phyloP scores from a whole-genome alignment of 108 stramenopile species.

The Skeletonema menzelii region DNA sequence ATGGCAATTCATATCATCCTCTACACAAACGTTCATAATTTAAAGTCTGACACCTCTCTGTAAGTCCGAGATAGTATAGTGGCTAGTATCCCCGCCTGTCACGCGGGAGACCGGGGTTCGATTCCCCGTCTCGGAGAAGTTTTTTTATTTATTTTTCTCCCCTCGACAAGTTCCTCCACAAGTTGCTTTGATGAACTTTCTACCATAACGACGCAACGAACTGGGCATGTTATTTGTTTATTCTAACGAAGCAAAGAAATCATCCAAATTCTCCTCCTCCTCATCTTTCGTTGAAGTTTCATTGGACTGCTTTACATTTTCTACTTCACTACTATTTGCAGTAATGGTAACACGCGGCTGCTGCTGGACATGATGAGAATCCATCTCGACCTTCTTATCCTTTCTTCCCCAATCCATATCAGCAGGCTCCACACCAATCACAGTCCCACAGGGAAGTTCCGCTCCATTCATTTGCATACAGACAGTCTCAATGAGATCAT shows the following conservation, averaged over 20 bases:
- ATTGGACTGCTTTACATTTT: neutral
- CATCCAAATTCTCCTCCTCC: conserved; percentile 63
- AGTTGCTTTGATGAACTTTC: too few species aligned
- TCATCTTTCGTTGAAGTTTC: conserved; percentile 6
- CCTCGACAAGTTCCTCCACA: too few species aligned
- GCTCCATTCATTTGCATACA: conserved; percentile 80
- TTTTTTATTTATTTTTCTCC: neutral
- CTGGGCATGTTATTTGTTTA: conserved; percentile 10
- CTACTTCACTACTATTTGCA: neutral
- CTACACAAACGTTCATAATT: too few species aligned
- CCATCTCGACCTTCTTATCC: conserved; percentile 9
- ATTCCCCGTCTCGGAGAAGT: conserved; percentile 86
- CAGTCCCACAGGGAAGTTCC: conserved; percentile 59
- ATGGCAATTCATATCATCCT: too few species aligned
- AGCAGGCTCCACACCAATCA: conserved; percentile 60
- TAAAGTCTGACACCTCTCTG: too few species aligned
- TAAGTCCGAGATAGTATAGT: conserved; percentile 93
- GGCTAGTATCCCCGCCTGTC: conserved; percentile 99
- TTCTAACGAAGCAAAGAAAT: conserved; percentile 67
- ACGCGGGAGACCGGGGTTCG: conserved; percentile 97
- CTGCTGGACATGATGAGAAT: neutral
- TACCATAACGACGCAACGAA: too few species aligned
- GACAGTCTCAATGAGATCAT: conserved; percentile 56
- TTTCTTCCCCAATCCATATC: conserved; percentile 33
- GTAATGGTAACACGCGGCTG: neutral